These are phyloP conservation scores for Pseudoscleropodium purum DNA, from an alignment of 225 moss, liverwort and hornwort genomes.

Conservation along the genomic window DNA sequence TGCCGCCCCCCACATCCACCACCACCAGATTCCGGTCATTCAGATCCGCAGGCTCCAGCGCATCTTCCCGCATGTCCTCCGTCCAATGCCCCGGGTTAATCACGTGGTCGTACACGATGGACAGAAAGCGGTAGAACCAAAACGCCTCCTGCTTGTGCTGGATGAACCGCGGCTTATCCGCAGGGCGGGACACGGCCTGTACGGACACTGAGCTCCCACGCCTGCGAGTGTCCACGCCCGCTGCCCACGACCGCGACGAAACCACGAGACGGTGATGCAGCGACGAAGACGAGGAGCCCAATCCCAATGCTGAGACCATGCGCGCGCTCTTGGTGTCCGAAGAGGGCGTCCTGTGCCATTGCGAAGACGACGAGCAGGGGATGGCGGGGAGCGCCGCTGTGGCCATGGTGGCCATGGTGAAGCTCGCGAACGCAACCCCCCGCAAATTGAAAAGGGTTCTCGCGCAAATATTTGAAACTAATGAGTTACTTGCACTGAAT, in stretches of 20 bases:
- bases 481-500: too few relatives aligned
- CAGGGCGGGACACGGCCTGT: constrained; percentile 31
- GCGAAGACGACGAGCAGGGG: neutral
- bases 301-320: neutral
- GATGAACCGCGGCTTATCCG: constrained; percentile 86
- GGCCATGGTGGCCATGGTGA: constrained; percentile 26
- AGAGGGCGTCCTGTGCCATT: neutral
- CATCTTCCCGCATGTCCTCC: constrained; percentile 97
- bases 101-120: constrained; percentile 90
- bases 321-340: neutral
- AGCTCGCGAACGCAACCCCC: neutral
- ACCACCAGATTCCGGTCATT: constrained; percentile 64
- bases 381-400: neutral
- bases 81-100: constrained; percentile 99
- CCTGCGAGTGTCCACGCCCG: neutral
- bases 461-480: neutral
- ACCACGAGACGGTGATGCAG: neutral
- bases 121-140: constrained; percentile 96
- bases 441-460: neutral
- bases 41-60: constrained; percentile 80
- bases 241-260: neutral
- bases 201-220: neutral
- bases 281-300: constrained; percentile 13
- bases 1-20: constrained; percentile 95
- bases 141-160: constrained; percentile 99